phyloP scores from a whole-genome alignment of 2,329 filamentous ascomycete species.

The Laburnicola sp. region DNA sequence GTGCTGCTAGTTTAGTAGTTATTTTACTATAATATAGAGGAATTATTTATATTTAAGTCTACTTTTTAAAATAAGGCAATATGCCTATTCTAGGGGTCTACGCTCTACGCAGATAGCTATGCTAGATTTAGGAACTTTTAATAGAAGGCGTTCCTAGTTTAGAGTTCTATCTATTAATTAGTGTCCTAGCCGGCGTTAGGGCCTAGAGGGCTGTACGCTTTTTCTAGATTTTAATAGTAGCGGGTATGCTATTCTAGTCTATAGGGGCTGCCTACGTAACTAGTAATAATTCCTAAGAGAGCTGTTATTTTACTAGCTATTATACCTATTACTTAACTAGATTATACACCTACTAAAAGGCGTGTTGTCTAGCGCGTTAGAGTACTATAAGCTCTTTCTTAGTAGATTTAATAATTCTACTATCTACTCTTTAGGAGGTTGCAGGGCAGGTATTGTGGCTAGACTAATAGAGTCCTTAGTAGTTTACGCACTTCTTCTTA shows the following conservation, averaged over 20 bases:
- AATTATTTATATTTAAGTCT: no score
- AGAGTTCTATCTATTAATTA: not conserved
- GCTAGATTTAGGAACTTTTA: not conserved
- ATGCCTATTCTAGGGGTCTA: not conserved
- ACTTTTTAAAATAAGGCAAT: not conserved
- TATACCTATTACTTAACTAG: not conserved
- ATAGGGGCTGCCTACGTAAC: no score
- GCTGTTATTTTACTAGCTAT: no score
- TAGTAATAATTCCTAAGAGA: no score
- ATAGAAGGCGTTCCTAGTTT: not conserved
- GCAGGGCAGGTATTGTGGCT: not conserved
- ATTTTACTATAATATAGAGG: no score
- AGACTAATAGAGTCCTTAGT: not conserved
- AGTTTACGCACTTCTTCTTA: not conserved
- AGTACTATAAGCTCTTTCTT: no score
- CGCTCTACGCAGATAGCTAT: not conserved
- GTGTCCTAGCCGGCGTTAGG: no score
- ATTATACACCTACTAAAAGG: not conserved
- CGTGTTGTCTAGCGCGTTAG: not conserved
- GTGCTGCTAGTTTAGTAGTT: no score
- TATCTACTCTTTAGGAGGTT: not conserved
- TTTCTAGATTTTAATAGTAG: no score
- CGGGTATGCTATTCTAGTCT: no score
- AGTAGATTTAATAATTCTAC: no score
- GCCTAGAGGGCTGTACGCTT: no score